These are phyloP conservation scores for Aspergillus cavernicola DNA, from an alignment of 495 filamentous ascomycete genomes.

Conservation along the genomic window DNA sequence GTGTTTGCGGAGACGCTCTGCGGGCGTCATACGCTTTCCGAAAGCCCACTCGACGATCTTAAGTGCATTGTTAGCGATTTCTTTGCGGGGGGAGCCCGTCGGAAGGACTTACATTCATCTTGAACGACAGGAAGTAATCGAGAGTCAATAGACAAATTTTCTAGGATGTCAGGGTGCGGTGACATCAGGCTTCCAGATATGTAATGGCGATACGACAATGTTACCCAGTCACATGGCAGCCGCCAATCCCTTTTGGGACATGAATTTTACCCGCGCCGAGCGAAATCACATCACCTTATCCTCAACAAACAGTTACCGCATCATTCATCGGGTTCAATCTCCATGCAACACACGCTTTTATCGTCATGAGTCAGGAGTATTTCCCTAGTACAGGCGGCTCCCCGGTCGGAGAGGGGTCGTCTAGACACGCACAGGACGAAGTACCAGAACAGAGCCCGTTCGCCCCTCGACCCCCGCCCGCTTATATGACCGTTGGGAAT, in stretches of 20 bases:
- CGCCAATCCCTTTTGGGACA: slow-evolving; percentile 13
- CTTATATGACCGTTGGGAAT: slow-evolving; percentile 84
- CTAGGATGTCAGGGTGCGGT: slow-evolving; percentile 14
- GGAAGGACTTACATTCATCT: slow-evolving; percentile 56
- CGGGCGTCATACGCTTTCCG: slow-evolving; percentile 96
- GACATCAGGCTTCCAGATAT: slow-evolving; percentile 25
- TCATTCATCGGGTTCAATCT: slow-evolving; percentile 1
- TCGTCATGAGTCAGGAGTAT: slow-evolving; percentile 73
- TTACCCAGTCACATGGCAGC: slow-evolving; percentile 15
- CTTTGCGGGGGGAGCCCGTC: neutral
- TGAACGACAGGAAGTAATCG: slow-evolving; percentile 12
- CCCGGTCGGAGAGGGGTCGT: slow-evolving; percentile 38
- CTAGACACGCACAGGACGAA: slow-evolving; percentile 30
- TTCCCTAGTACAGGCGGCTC: slow-evolving; percentile 44
- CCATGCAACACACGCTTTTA: slow-evolving; percentile 13
- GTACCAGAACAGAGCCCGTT: slow-evolving; percentile 28
- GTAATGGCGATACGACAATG: slow-evolving; percentile 10
- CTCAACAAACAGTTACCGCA: neutral
- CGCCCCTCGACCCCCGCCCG: slow-evolving; percentile 43
- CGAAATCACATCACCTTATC: slow-evolving; percentile 9
- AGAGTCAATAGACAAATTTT: neutral
- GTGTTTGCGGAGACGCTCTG: slow-evolving; percentile 94
- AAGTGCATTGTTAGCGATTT: neutral
- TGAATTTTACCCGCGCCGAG: slow-evolving; percentile 13
- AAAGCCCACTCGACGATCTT: slow-evolving; percentile 98